Conservation (phyloP, 2,329 filamentous ascomycete genomes). For the Penicillium sp. region DNA sequence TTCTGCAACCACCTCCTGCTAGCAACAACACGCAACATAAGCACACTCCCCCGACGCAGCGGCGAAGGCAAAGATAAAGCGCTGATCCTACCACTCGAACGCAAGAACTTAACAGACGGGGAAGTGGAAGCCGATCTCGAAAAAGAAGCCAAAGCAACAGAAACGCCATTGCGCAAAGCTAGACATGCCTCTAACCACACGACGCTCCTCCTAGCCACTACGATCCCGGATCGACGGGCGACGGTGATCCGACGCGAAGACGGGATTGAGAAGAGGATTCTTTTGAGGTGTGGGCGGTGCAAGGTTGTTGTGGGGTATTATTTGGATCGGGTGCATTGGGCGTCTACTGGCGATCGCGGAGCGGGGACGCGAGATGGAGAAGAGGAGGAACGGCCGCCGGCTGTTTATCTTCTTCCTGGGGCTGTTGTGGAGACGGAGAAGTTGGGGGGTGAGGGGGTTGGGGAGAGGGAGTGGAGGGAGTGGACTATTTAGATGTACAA, state of each 20-base stretch:
- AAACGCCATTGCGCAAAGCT: constrained; percentile 2
- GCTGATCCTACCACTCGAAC: constrained; percentile 55
- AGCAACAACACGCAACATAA: constrained; percentile 55
- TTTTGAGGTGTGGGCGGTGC: constrained; percentile 61
- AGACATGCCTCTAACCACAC: constrained; percentile 31
- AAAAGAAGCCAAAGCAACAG: constrained; percentile 20
- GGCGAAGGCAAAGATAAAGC: constrained; percentile 52
- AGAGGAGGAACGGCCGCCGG: constrained; percentile 37
- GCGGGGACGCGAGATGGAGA: constrained; percentile 16
- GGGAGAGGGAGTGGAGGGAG: constrained; percentile 37
- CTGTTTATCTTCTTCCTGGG: constrained; percentile 61
- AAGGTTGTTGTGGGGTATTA: constrained; percentile 61
- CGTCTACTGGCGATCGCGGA: background rate
- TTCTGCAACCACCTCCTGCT: constrained; percentile 65
- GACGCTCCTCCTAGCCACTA: constrained; percentile 54
- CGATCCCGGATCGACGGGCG: constrained; percentile 48
- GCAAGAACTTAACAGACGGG: constrained; percentile 9
- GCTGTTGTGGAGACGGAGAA: constrained; percentile 58
- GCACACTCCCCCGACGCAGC: constrained; percentile 53
- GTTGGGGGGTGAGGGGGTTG: constrained; percentile 46
- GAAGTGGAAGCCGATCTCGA: constrained; percentile 20
- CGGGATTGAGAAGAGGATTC: constrained; percentile 65
- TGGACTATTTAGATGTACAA: constrained; percentile 20
- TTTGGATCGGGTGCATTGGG: constrained; percentile 54
- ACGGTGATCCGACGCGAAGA: constrained; percentile 56